Evolutionary conservation across 2,329 filamentous ascomycete species (phyloP), one percentile per base, ranked within the genome.

Genomic region (Alternaria incomplexa): DNA sequence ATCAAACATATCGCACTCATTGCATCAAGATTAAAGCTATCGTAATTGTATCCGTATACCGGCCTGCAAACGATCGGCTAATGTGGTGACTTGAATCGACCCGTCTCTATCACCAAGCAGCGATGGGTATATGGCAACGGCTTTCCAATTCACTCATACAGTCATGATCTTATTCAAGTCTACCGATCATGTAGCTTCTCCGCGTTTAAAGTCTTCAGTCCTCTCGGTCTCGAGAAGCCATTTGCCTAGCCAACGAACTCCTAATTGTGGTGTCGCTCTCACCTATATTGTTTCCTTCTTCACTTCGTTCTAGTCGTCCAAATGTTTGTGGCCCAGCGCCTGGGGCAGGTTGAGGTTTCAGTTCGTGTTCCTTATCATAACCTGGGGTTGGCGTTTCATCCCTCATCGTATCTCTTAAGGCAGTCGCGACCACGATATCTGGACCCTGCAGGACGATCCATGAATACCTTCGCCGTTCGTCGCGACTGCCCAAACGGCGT

Each of bases 311-410:
- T 36, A 48, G 28, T 52, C 40, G 44, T 52, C 56, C 43, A 51
- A 15, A 44, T 58, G 57, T 53, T 48, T 59, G 26, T 53, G 40
- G 56, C 51, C 47, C 15, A 30, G 48, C 56, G 59, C 62, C 63
- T 70, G 61, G 65, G 54, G 58, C 65, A 63, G 50, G 28, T 62
- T 55, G 28, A 55, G 56, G 71, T 73, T 73, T 73, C 71, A 73
- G 65, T 59, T 58, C 43, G 25, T 60, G 53, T 53, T 67, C 58
- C 59, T 63, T 66, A 67, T 64, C 64, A 65, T 56, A 67, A 54
- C 58, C 36, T 46, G 58, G 43, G 55, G 36, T 47, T 59, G 44
- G 61, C 59, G 67, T 70, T 69, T 70, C 69, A 70, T 63, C 63
- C 66, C 59, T 56, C 65, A 62, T 51, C 30, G 30, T 60, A 32